A percentile compares a stretch with the other conserved stretches of the same genome.
These are phyloP conservation scores for Cicer judaicum DNA, from an alignment of 306 rosid genomes.

Conservation along the genomic window DNA sequence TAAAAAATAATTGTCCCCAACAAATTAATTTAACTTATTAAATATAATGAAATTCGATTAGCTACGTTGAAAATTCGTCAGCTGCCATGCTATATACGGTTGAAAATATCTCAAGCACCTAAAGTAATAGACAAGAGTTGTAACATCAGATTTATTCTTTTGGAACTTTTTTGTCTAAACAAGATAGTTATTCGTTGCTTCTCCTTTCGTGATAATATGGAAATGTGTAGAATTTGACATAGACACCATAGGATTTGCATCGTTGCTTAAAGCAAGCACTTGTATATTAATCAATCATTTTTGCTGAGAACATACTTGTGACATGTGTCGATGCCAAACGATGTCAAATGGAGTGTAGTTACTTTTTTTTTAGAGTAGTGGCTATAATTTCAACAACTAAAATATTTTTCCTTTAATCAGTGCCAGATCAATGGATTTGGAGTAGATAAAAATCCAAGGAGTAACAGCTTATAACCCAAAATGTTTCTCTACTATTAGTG, in stretches of 20 bases:
- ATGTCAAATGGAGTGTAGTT: slow-evolving; percentile 11
- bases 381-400: slow-evolving; percentile 42
- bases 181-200: background rate
- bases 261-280: slow-evolving; percentile 31
- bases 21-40: no score
- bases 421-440: slow-evolving; percentile 25
- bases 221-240: slow-evolving; percentile 10
- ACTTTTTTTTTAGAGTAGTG: slow-evolving; percentile 12
- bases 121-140: background rate
- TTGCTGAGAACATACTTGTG: slow-evolving; percentile 12
- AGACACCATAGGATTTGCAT: slow-evolving; percentile 8
- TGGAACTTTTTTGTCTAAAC: background rate
- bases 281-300: background rate
- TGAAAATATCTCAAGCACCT: background rate
- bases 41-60: background rate
- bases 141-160: background rate
- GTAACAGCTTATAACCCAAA: slow-evolving; percentile 16
- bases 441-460: slow-evolving; percentile 53
- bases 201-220: background rate
- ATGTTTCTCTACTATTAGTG: slow-evolving; percentile 36
- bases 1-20: background rate
- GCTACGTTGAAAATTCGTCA: background rate
- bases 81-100: background rate
- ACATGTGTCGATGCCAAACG: slow-evolving; percentile 24
- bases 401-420: slow-evolving; percentile 42